Base-by-base conservation (phyloP, 2,329 filamentous ascomycete species). In the Xylariomycetidae sp. region DNA sequence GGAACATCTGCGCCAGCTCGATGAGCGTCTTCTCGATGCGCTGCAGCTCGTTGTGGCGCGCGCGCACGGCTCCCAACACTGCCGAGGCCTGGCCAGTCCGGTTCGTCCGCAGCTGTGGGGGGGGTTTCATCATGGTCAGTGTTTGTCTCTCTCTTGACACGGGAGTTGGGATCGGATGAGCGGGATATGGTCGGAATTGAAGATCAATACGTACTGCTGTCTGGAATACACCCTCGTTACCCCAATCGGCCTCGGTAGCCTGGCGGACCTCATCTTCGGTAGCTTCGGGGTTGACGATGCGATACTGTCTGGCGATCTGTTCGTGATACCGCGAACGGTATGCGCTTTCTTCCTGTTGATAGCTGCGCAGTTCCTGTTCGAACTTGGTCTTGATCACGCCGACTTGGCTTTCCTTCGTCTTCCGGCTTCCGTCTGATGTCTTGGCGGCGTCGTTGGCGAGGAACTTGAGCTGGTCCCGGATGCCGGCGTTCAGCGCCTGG, bases 201-300 rank as follows among this genome's bases (percentile, higher is more conserved):
- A n/a, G n/a, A n/a, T n/a, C n/a, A 71, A 79, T 60, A 51, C 50
- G 20, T 72, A 90, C 85, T 39, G 85, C 85, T 37, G 80, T 82
- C 61, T 88, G 82, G 66, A 90, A 92, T 35, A 92, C 80, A 51
- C 84, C 82, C 64, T 89, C 82, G 38, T 85, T 76, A 34, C 81
- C 78, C 81, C 84, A 85, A 56, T 88, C 80, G 34, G 77, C 69
- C 47, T 85, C 70, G 16, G 78, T 67, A 4, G 84, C 84, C 56
- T 85, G 67, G 30, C 72, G 66, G 3, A 89, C 80, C 60, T 90
- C 82, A 2, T 73, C 66, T 39, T 88, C 83, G 30, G 74, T 74
- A n/a, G 85, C 86, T 27, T 88, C 80, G 32, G 85, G 85, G 57
- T 88, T 87, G 46, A 88, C 84, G 54, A 90, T 88, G 36, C 78